phyloP scores from a whole-genome alignment of 331 rosid genomes.

The Malus hybrid region DNA sequence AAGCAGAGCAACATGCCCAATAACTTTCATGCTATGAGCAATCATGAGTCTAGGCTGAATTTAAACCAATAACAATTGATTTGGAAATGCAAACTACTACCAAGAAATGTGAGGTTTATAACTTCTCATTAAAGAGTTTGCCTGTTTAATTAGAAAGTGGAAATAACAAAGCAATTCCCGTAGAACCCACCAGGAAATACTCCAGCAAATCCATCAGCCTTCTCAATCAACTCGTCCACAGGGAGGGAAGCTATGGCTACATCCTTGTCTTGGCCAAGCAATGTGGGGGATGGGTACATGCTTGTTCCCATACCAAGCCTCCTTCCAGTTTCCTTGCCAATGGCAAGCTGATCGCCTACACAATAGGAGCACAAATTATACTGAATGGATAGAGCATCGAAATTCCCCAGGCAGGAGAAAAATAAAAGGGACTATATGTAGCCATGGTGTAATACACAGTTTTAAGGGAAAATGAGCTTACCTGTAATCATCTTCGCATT shows the following conservation, averaged over 20 bases:
- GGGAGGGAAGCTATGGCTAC: constrained; percentile 73
- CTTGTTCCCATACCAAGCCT: constrained; percentile 99
- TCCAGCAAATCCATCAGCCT: constrained; percentile 99
- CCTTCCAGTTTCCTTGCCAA: constrained; percentile 93
- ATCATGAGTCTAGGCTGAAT: background rate
- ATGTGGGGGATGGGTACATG: constrained; percentile 93
- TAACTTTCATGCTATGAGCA: background rate
- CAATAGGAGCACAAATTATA: constrained; percentile 4
- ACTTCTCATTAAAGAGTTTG: background rate
- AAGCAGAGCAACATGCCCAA: background rate
- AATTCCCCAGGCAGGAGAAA: background rate
- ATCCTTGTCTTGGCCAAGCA: constrained; percentile 95
- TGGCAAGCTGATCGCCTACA: constrained; percentile 95
- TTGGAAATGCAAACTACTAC: background rate
- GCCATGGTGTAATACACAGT: background rate
- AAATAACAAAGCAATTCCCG: background rate
- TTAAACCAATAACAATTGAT: background rate
- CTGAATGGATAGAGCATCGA: background rate
- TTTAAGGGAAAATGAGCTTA: constrained; percentile 12
- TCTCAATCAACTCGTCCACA: constrained; percentile 93
- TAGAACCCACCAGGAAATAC: constrained; percentile 78
- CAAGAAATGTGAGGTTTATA: background rate
- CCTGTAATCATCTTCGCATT: constrained; percentile 99
- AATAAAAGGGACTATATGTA: background rate
- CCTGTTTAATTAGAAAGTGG: background rate